A percentile compares a stretch with the other conserved stretches of the same genome.
Conservation (phyloP, 2,329 filamentous ascomycete species). For the Setomelanomma holmii region DNA sequence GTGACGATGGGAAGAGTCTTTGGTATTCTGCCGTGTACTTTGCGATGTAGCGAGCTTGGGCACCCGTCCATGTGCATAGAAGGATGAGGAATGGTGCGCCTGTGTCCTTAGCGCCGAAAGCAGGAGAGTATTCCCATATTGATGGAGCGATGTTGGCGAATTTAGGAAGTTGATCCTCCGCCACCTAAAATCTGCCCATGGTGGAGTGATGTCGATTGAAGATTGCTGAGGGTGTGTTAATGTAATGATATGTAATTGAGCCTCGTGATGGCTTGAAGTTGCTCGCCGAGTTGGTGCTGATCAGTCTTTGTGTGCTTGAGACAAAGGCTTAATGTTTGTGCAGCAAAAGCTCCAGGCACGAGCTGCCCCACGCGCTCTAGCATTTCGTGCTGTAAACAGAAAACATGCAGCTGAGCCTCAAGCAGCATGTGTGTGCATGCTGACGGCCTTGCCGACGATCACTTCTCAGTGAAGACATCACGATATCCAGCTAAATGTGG, state of each 20-base stretch:
- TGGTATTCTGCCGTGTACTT: conserved; percentile 35
- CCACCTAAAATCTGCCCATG: neutral
- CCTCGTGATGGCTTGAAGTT: neutral
- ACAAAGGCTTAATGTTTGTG: neutral
- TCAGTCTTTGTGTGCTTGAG: neutral
- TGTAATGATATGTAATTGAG: neutral
- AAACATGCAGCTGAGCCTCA: neutral
- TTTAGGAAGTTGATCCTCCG: conserved; percentile 9
- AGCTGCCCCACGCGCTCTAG: neutral
- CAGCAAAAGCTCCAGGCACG: neutral
- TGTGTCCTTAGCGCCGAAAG: neutral
- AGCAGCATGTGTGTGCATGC: neutral
- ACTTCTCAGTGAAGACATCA: neutral
- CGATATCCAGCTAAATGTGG: neutral
- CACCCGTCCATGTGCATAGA: conserved; percentile 40
- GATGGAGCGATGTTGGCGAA: conserved; percentile 24
- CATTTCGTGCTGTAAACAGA: neutral
- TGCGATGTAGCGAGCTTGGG: conserved; percentile 26
- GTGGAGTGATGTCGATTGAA: neutral
- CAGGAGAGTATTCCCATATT: conserved; percentile 19
- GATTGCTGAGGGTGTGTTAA: neutral
- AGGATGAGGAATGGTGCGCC: conserved; percentile 29
- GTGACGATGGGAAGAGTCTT: conserved; percentile 28
- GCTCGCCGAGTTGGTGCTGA: neutral
- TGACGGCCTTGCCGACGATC: neutral